Percentiles rank a stretch among this genome's conserved stretches.
These are phyloP conservation scores for Lipomyces sp. DNA, from an alignment of 805 yeast genomes.

Conservation along the genomic window DNA sequence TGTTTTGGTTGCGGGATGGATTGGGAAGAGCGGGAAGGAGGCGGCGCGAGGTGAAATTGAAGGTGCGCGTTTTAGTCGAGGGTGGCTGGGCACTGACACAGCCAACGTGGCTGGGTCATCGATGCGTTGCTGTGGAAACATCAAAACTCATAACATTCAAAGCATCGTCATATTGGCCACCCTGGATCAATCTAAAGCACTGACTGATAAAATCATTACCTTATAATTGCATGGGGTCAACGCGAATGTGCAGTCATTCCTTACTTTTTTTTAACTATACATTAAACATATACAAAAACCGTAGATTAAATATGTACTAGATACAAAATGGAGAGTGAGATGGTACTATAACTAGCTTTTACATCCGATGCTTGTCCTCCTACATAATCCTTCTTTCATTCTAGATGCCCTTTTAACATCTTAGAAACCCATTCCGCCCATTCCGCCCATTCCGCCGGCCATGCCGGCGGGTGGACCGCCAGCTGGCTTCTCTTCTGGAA, in stretches of 20 bases:
- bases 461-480: constrained; percentile 63
- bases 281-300: constrained; percentile 2
- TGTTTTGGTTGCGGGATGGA: not conserved
- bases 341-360: not conserved
- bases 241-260: not conserved
- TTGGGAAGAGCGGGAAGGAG: not conserved
- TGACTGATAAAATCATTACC: too few relatives aligned
- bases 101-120: constrained; percentile 1
- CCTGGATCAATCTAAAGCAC: too few relatives aligned
- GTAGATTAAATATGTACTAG: not conserved
- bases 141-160: too few relatives aligned
- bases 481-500: constrained; percentile 69
- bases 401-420: constrained; percentile 4
- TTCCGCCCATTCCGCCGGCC: constrained; percentile 60
- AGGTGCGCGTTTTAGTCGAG: not conserved
- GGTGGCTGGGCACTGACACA: not conserved
- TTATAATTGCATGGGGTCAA: too few relatives aligned
- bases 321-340: constrained; percentile 3
- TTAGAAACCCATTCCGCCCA: constrained; percentile 42
- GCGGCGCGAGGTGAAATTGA: not conserved
- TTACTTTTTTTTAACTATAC: not conserved
- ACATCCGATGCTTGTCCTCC: not conserved
- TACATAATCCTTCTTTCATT: not conserved
- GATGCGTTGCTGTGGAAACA: too few relatives aligned
- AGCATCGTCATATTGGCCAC: too few relatives aligned